These are phyloP conservation scores for Fusarium scirpi DNA, from an alignment of 2,329 filamentous ascomycete genomes.

Conservation along the genomic window DNA sequence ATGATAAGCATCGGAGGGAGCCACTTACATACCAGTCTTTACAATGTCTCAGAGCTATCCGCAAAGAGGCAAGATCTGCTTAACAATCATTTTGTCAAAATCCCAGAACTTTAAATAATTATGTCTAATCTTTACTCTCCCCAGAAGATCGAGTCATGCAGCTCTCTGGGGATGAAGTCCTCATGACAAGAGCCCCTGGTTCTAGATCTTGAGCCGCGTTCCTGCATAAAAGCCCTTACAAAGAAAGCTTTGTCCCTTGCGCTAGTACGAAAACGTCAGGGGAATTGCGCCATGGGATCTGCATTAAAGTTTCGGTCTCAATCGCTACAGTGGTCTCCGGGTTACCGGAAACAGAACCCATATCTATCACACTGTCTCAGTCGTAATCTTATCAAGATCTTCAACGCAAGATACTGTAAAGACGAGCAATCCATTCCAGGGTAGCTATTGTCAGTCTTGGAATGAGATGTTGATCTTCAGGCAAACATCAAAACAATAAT, in stretches of 20 bases:
- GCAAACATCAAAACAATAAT: no score
- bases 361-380: background rate
- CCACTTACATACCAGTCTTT: background rate
- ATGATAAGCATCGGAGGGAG: background rate
- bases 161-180: background rate
- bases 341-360: background rate
- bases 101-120: background rate
- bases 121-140: background rate
- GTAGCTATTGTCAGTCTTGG: background rate
- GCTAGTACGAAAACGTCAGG: background rate
- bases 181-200: background rate
- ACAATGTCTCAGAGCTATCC: background rate
- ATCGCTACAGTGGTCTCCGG: background rate
- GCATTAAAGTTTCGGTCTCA: background rate
- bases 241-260: background rate
- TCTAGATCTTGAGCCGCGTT: background rate
- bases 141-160: background rate
- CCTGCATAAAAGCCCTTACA: background rate
- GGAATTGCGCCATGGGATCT: background rate
- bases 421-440: background rate
- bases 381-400: background rate
- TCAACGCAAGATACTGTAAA: background rate
- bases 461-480: fast-evolving
- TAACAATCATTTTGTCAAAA: background rate
- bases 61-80: background rate